A percentile compares a stretch with the other conserved stretches of the same genome.
These are phyloP conservation scores for Cryptococcus sp. DNA, from an alignment of 1,284 basidiomycete species.

Conservation along the genomic window DNA sequence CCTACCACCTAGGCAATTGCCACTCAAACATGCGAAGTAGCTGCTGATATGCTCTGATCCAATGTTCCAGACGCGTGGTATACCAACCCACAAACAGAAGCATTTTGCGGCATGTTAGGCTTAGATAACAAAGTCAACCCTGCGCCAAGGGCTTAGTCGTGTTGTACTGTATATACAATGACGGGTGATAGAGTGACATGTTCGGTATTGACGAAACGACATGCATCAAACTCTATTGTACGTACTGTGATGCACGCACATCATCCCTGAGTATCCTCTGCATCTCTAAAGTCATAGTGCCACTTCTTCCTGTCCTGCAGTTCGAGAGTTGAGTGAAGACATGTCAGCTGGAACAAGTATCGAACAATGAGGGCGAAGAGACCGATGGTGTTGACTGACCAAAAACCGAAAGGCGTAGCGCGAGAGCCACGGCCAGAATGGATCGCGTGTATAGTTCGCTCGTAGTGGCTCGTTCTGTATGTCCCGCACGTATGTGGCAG, in stretches of 20 bases:
- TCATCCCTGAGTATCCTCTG: constrained; percentile 3
- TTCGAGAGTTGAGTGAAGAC: background rate
- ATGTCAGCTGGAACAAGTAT: constrained; percentile 3
- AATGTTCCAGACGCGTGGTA: constrained; percentile 66
- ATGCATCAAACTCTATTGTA: background rate
- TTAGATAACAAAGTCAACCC: constrained; percentile 79
- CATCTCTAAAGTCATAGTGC: constrained; percentile 3
- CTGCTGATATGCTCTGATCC: background rate
- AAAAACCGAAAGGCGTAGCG: constrained; percentile 15
- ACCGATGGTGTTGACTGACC: constrained; percentile 2
- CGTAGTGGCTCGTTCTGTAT: constrained; percentile 31
- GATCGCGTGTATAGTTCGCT: constrained; percentile 20
- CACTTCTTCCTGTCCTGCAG: background rate
- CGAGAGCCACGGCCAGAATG: constrained; percentile 25
- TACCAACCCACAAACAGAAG: constrained; percentile 86
- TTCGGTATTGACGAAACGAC: background rate
- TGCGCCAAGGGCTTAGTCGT: constrained; percentile 21
- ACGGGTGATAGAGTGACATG: background rate
- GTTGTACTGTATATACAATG: background rate
- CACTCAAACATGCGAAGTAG: background rate
- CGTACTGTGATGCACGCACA: background rate
- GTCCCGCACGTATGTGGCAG: too few relatives aligned
- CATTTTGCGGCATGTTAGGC: constrained; percentile 76
- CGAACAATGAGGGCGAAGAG: constrained; percentile 7
- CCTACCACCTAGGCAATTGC: too few relatives aligned